Evolutionary conservation across 176 grass and related monocot species (phyloP), one percentile per base, ranked within the genome.

Genomic region (Triticum urartu): DNA sequence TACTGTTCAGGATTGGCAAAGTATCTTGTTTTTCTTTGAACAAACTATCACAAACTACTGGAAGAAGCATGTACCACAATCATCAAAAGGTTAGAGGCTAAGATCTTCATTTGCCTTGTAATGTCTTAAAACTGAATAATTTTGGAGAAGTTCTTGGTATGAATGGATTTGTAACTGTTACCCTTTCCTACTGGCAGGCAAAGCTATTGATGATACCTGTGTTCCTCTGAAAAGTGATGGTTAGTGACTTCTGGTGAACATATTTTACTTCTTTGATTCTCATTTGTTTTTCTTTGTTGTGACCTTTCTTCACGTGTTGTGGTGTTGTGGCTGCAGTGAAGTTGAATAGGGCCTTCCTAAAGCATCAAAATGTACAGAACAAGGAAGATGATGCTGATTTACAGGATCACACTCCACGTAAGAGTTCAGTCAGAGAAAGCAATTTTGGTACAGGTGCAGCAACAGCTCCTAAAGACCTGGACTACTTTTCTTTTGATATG

Each of bases 1-100:
- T 56, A 74, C 52, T 70, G 74, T 82, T 35, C 78, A 98, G 96
- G 93, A 98, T 38, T 98, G 90, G 91, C 82, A 82, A 85, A 81
- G 43, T 88, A 78, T 95, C 77, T 94, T 98, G 86, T 85, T 86
- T 89, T 98, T 95, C 86, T 88, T 95, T 91, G 96, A 98, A 81
- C 66, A 84, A 88, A 82, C 90, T 75, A 79, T 94, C 17, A 91
- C 47, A 82, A 86, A 86, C 22, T 89, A 86, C 86, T 98, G 96
- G 96, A 87, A 94, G 78, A 81, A 86, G 69, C 78, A 88, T 84
- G 26, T 82, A 75, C 42, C 25, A 7, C 81, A 85, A 64, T 72
- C 36, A 42, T 70, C 64, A 77, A 80, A 95, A 92, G 96, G 96
- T 94, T 88, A 89, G 72, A 54, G 39, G 61, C 64, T 68, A 14